Base-by-base conservation (phyloP, 305 asterid genomes). In the Fraxinus albicans region DNA sequence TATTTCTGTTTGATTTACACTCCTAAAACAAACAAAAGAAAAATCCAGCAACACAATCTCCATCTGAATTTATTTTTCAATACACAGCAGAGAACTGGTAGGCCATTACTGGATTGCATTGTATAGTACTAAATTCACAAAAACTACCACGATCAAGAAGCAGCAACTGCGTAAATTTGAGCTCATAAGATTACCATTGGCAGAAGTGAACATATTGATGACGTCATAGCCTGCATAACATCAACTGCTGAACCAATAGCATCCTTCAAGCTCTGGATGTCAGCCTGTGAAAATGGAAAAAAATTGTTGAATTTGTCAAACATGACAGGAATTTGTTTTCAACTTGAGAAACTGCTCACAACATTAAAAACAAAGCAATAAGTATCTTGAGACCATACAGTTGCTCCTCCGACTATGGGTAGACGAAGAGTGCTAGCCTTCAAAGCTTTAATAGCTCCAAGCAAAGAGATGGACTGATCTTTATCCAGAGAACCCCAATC, bases 401-500 rank as follows among this genome's bases (percentile, higher is more conserved):
- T 85, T 86, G 93, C 97, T 88, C 97, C 97, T 86, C 92, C 97
- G 34, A 87, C 89, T 76, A 93, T 91, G 9, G 99, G 98, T 77
- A 96, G 97, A 73, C 97, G 97, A 75, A 96, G 94, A 81, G 97
- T 94, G 93, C 98, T 94, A 79, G 98, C 98, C 81, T 88, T 94
- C 85, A 96, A 86, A 76, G 98, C 97, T 91, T 94, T 98, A 69
- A 91, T 96, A 65, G 94, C 97, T 80, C 99, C 97, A 55, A 86
- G 85, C 86, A 96, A 84, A 82, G 96, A 91, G 76, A 91, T 83
- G 4, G 85, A 89, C 83, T 94, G 97, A 79, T 92, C 95, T 80
- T 92, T 92, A 78, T 92, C 99, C 81, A 92, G 77, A 65, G 89
- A 91, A 65, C 90, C 92, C 98, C 98, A 94, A 72, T 87, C 91